phyloP scores from a whole-genome alignment of 2,329 filamentous ascomycete genomes.

The Xylaria sp. region DNA sequence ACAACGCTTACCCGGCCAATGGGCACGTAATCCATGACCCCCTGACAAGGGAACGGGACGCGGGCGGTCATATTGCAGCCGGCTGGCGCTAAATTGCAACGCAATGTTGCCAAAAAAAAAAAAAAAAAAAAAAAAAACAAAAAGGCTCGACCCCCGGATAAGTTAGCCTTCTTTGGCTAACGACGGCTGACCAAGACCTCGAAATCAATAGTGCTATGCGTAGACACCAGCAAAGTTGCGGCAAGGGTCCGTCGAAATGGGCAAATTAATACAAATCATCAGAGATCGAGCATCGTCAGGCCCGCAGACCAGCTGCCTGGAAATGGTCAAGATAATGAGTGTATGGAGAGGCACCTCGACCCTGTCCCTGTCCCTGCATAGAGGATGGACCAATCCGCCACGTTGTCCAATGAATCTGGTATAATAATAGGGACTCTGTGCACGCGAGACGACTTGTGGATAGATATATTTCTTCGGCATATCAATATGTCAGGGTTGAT shows the following conservation, averaged over 20 bases:
- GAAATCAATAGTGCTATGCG: constrained; percentile 38
- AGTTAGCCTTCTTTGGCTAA: constrained; percentile 32
- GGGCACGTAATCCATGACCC: constrained; percentile 16
- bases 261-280: constrained; percentile 19
- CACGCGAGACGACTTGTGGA: constrained; percentile 19
- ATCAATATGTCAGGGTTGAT: constrained; percentile 13
- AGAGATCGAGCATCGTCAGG: constrained; percentile 25
- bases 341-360: not conserved
- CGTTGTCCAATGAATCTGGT: constrained; percentile 30
- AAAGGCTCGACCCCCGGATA: constrained; percentile 28
- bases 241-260: constrained; percentile 13
- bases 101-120: constrained; percentile 28
- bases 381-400: constrained; percentile 19
- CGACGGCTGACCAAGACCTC: constrained; percentile 37
- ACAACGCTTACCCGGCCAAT: constrained; percentile 29
- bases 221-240: constrained; percentile 21
- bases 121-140: not conserved
- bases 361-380: constrained; percentile 24
- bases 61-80: constrained; percentile 32
- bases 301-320: constrained; percentile 29
- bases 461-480: constrained; percentile 19
- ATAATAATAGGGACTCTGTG: constrained; percentile 22
- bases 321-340: constrained; percentile 25
- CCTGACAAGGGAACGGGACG: constrained; percentile 20
- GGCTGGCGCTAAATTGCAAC: constrained; percentile 36